Percentiles rank a stretch among this genome's conserved stretches.
Evolutionary conservation across 306 rosid species (phyloP).

Genomic region (Quercus robur): DNA sequence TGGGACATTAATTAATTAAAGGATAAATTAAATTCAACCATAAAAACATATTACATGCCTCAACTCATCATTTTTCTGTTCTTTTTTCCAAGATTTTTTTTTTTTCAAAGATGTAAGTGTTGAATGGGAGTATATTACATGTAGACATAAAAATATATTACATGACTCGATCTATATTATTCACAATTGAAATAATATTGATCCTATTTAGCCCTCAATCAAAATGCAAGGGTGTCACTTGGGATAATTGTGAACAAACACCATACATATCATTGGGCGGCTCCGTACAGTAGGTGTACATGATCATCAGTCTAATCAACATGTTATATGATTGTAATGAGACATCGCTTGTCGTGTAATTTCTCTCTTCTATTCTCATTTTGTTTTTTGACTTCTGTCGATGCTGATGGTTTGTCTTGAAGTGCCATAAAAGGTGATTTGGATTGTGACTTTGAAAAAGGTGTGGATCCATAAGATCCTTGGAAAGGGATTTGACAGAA

Average conservation of each 20-base stretch:
- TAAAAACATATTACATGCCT: no score
- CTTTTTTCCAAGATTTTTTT: no score
- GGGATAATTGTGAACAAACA: constrained; percentile 5
- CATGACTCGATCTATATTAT: no score
- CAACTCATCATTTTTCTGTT: no score
- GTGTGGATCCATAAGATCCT: constrained; percentile 63
- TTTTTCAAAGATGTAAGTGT: no score
- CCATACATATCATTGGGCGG: constrained; percentile 23
- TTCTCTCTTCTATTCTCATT: constrained; percentile 29
- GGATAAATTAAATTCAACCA: no score
- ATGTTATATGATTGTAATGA: constrained; percentile 25
- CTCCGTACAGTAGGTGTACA: constrained; percentile 50
- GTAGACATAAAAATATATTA: no score
- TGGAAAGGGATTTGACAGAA: constrained; percentile 68
- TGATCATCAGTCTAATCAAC: constrained; percentile 48
- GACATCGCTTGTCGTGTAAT: constrained; percentile 29
- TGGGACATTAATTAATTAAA: no score
- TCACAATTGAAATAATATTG: background rate
- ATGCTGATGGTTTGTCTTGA: constrained; percentile 49
- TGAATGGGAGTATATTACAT: no score
- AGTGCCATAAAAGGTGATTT: constrained; percentile 49
- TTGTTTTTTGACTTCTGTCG: constrained; percentile 45
- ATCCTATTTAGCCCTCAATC: background rate
- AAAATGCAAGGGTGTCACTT: background rate
- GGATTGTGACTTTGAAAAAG: constrained; percentile 58